These are phyloP conservation scores for Wallacemonas rigidus DNA, from an alignment of 208 protist genomes.

Conservation along the genomic window DNA sequence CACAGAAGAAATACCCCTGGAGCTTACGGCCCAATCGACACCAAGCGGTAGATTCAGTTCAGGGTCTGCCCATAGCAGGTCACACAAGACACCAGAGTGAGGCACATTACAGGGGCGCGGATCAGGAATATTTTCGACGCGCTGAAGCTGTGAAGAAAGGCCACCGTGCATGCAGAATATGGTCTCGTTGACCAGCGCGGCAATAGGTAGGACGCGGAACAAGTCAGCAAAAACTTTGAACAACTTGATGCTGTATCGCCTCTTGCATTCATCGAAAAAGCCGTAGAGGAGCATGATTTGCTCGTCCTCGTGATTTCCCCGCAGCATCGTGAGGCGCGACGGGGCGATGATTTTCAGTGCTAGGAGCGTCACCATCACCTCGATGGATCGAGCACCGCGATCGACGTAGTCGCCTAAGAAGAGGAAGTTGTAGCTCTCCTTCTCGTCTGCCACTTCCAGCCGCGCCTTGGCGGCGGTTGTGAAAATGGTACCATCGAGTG, in stretches of 20 bases:
- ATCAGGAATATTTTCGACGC: constrained; percentile 91
- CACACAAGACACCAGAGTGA: constrained; percentile 97
- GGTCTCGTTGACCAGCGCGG: constrained; percentile 97
- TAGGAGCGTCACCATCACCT: constrained; percentile 93
- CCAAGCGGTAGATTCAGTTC: constrained; percentile 93
- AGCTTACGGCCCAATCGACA: constrained; percentile 97
- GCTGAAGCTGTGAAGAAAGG: constrained; percentile 93
- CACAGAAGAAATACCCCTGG: constrained; percentile 97
- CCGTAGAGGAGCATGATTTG: constrained; percentile 99
- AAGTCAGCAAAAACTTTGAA: constrained; percentile 99
- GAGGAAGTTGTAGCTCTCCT: constrained; percentile 94
- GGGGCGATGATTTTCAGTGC: constrained; percentile 98
- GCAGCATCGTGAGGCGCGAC: constrained; percentile 97
- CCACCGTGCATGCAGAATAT: constrained; percentile 99
- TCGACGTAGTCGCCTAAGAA: constrained; percentile 97
- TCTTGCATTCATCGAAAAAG: constrained; percentile 99
- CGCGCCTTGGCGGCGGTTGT: constrained; percentile 4
- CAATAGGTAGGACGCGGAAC: constrained; percentile 98
- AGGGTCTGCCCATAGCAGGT: constrained; percentile 99
- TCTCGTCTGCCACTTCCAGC: constrained; percentile 5
- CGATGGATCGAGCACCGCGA: constrained; percentile 96
- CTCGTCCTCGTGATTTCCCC: constrained; percentile 99
- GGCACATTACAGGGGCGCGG: constrained; percentile 98
- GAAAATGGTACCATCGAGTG: constrained; percentile 53
- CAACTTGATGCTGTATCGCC: constrained; percentile 95